Conservation (phyloP, 176 grass and related monocot genomes). For the Oryza australiensis region DNA sequence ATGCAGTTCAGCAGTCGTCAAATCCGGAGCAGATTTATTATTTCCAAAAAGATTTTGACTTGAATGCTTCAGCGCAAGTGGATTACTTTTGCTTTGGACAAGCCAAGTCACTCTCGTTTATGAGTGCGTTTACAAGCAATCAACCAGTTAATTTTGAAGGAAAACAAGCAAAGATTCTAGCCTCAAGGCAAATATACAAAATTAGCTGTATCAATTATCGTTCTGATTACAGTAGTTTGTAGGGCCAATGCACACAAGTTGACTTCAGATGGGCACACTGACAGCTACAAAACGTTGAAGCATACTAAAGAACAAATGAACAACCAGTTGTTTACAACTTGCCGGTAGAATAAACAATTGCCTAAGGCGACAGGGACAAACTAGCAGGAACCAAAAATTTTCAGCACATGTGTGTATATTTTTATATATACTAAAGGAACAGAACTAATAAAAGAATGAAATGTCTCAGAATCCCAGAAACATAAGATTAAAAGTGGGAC, state of each 20-base stretch:
- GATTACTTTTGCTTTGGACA: background rate
- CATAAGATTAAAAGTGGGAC: background rate
- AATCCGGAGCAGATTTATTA: background rate
- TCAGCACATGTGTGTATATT: background rate
- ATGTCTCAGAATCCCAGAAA: constrained; percentile 25
- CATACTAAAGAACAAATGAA: background rate
- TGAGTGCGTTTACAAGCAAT: background rate
- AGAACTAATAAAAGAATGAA: constrained; percentile 52
- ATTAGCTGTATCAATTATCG: background rate
- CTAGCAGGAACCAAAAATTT: constrained; percentile 11
- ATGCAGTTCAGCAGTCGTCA: background rate
- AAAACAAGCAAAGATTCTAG: background rate
- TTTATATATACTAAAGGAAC: constrained; percentile 39
- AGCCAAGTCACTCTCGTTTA: background rate
- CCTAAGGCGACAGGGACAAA: background rate
- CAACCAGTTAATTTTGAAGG: background rate
- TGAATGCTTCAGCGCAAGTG: background rate
- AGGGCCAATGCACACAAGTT: background rate
- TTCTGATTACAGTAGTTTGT: background rate
- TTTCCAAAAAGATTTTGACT: background rate
- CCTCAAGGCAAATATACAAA: background rate
- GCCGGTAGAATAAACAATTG: constrained; percentile 15
- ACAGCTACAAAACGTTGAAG: background rate
- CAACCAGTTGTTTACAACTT: constrained; percentile 16
- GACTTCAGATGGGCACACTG: background rate